Percentiles rank a stretch among this genome's conserved stretches.
Conservation (phyloP, 2,329 filamentous ascomycete species). For the Mollisiaceae sp. region DNA sequence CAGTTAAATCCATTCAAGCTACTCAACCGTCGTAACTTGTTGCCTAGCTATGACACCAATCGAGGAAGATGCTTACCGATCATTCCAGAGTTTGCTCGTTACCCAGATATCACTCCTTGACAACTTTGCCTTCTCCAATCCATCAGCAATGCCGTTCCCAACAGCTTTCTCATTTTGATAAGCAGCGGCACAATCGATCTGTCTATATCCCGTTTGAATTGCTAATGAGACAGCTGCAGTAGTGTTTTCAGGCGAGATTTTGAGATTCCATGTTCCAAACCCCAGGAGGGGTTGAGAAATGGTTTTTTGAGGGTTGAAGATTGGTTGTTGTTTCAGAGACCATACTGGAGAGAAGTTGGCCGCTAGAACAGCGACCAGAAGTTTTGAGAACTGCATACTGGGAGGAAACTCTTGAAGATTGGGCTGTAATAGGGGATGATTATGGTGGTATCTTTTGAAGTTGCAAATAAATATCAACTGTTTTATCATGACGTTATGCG, state of each 20-base stretch:
- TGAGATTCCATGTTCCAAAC: constrained; percentile 26
- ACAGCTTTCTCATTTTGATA: constrained; percentile 32
- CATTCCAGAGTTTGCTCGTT: constrained; percentile 35
- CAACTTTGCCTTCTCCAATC: constrained; percentile 23
- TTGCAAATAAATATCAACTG: neutral
- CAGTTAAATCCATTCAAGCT: neutral
- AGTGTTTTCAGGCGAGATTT: constrained; percentile 20
- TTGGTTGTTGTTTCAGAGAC: neutral
- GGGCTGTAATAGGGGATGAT: too few species aligned
- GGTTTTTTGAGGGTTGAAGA: neutral
- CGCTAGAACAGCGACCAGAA: neutral
- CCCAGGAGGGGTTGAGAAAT: constrained; percentile 22
- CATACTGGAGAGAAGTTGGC: neutral
- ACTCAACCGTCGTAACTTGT: neutral
- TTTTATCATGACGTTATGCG: constrained; percentile 3
- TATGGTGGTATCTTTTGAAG: too few species aligned
- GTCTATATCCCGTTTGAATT: constrained; percentile 33
- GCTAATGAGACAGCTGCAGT: constrained; percentile 27
- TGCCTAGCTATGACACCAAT: neutral
- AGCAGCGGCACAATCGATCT: constrained; percentile 33
- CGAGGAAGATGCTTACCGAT: constrained; percentile 22
- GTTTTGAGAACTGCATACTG: neutral
- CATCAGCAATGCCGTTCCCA: constrained; percentile 30
- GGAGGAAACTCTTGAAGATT: neutral
- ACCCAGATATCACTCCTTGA: constrained; percentile 35